A percentile compares a stretch with the other conserved stretches of the same genome.
These are phyloP conservation scores for Clausena lansium DNA, from an alignment of 345 rosid genomes.

Conservation along the genomic window DNA sequence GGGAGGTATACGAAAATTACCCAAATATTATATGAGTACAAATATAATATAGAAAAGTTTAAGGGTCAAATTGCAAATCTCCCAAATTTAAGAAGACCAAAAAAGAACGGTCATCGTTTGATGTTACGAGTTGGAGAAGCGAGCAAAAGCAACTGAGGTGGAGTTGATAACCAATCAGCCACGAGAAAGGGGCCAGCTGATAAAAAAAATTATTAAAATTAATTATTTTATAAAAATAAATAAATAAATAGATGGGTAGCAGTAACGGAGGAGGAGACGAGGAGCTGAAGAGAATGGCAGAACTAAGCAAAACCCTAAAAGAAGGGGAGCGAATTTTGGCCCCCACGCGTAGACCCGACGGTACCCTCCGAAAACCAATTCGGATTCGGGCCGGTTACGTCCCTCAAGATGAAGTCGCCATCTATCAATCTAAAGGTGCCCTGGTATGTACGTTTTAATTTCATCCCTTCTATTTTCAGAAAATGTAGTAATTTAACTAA, in stretches of 20 bases:
- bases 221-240: neutral
- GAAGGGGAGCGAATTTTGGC: conserved; percentile 93
- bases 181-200: too few relatives aligned
- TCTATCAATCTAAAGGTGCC: conserved; percentile 82
- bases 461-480: neutral
- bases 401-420: conserved; percentile 92
- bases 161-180: neutral
- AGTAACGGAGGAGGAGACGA: conserved; percentile 49
- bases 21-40: too few relatives aligned
- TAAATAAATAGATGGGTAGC: conserved; percentile 29
- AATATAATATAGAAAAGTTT: too few relatives aligned
- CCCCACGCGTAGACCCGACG: conserved; percentile 88
- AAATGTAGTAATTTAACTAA: neutral
- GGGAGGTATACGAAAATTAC: too few relatives aligned
- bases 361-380: conserved; percentile 82
- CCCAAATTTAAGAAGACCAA: neutral
- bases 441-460: conserved; percentile 43
- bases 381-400: conserved; percentile 83
- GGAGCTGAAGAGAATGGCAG: conserved; percentile 53
- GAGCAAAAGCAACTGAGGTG: neutral
- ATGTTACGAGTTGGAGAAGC: neutral
- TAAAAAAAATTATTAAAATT: neutral
- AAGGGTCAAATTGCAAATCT: neutral
- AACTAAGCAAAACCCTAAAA: conserved; percentile 83
- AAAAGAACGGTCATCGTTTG: neutral